phyloP scores from a whole-genome alignment of 2,329 filamentous ascomycete genomes.

The Lachnellula occidentalis region DNA sequence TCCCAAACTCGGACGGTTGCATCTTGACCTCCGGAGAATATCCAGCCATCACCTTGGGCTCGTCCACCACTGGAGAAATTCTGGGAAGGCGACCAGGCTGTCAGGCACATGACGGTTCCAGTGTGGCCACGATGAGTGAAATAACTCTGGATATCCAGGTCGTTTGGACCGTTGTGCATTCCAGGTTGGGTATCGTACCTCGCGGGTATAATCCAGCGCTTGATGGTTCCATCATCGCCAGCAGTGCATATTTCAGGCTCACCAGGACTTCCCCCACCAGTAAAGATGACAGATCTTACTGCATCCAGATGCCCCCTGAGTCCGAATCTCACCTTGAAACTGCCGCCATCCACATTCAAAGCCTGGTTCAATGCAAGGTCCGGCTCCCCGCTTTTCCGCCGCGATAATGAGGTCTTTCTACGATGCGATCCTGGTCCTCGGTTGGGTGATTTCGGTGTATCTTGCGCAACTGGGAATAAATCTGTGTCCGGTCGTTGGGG shows the following conservation, averaged over 20 bases:
- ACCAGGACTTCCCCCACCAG: slow-evolving; percentile 87
- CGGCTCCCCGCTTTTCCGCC: slow-evolving; percentile 65
- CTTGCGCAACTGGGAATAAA: slow-evolving; percentile 76
- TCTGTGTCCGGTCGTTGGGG: slow-evolving; percentile 76
- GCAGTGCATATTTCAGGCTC: slow-evolving; percentile 97
- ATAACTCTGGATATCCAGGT: slow-evolving; percentile 86
- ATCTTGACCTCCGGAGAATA: slow-evolving; percentile 96
- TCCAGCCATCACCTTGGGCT: slow-evolving; percentile 90
- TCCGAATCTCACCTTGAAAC: slow-evolving; percentile 89
- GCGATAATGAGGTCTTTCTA: slow-evolving; percentile 73
- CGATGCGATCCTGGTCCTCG: slow-evolving; percentile 64
- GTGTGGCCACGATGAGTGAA: slow-evolving; percentile 93
- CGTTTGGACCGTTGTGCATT: slow-evolving; percentile 45
- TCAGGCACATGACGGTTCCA: slow-evolving; percentile 81
- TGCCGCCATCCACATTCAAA: slow-evolving; percentile 63
- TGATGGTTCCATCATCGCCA: slow-evolving; percentile 91
- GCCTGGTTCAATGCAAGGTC: slow-evolving; percentile 49
- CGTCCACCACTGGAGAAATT: slow-evolving; percentile 87
- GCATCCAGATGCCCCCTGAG: slow-evolving; percentile 90
- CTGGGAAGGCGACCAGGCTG: slow-evolving; percentile 80
- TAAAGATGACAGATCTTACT: slow-evolving; percentile 92
- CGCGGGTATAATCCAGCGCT: slow-evolving; percentile 89
- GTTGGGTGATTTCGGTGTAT: slow-evolving; percentile 73
- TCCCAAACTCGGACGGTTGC: slow-evolving; percentile 94
- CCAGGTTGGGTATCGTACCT: slow-evolving; percentile 60